phyloP scores from a whole-genome alignment of 2,329 filamentous ascomycete species.

The Colletotrichum destructivum region DNA sequence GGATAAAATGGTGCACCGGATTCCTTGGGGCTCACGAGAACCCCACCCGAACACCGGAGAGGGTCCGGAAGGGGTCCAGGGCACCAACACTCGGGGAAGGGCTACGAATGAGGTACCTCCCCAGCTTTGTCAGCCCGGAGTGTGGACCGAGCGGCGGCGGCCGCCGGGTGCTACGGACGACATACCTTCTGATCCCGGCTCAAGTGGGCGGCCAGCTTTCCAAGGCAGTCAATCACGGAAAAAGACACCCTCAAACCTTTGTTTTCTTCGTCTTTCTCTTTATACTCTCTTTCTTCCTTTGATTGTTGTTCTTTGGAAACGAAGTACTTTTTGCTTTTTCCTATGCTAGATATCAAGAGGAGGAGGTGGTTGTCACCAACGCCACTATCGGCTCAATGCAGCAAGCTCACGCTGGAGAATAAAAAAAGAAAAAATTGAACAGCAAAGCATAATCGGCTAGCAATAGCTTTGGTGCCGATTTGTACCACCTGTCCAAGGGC shows the following conservation, averaged over 20 bases:
- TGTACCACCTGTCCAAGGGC: background rate
- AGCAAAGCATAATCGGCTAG: background rate
- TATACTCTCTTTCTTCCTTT: too few relatives aligned
- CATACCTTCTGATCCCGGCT: background rate
- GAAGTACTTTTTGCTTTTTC: constrained; percentile 29
- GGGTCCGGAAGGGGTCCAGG: background rate
- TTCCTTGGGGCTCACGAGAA: too few relatives aligned
- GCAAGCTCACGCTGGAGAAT: background rate
- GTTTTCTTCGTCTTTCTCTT: too few relatives aligned
- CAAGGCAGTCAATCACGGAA: background rate
- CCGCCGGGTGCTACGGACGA: constrained; percentile 15
- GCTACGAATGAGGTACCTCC: background rate
- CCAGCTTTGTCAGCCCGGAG: constrained; percentile 21
- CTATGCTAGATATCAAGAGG: constrained; percentile 4
- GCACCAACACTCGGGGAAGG: background rate
- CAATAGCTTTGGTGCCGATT: constrained; percentile 3
- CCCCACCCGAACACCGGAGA: background rate
- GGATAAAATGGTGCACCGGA: background rate
- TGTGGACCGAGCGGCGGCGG: constrained; percentile 20
- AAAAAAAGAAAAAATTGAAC: background rate
- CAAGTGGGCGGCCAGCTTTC: background rate
- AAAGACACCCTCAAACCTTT: too few relatives aligned
- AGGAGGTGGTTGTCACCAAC: constrained; percentile 4
- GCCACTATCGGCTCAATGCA: background rate
- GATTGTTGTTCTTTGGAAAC: background rate